Conservation (phyloP, 768 basidiomycete genomes). For the Suillus cothurnatus region DNA sequence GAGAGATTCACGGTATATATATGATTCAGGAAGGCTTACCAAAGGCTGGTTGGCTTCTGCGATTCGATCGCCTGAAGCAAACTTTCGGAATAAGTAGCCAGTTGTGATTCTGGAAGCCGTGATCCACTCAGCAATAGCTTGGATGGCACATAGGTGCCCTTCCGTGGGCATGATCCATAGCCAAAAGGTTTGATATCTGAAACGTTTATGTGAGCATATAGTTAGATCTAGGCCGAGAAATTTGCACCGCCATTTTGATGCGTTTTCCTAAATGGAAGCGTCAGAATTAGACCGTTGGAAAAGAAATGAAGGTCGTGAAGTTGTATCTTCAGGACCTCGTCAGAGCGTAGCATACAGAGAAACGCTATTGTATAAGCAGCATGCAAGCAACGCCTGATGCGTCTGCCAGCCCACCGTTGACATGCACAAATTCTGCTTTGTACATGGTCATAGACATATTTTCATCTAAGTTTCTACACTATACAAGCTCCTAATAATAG, state of each 20-base stretch:
- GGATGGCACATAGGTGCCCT: constrained; percentile 37
- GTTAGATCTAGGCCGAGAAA: not conserved
- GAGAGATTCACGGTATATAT: too few relatives aligned
- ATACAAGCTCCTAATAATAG: too few relatives aligned
- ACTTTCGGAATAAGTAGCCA: constrained; percentile 37
- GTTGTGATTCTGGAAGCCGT: constrained; percentile 16
- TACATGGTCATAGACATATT: too few relatives aligned
- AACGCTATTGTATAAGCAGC: constrained; percentile 37
- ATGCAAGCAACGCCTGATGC: constrained; percentile 27
- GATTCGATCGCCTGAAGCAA: constrained; percentile 31
- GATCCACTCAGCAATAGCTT: constrained; percentile 36
- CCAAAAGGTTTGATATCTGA: constrained; percentile 34
- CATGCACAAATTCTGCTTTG: too few relatives aligned
- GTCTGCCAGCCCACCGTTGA: constrained; percentile 36
- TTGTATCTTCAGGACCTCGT: constrained; percentile 39
- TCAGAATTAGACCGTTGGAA: constrained; percentile 18
- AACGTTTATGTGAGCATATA: too few relatives aligned
- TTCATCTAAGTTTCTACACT: too few relatives aligned
- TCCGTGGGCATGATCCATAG: constrained; percentile 28
- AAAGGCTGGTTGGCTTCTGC: constrained; percentile 23
- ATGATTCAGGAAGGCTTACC: constrained; percentile 18
- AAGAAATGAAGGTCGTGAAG: constrained; percentile 23
- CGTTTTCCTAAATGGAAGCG: constrained; percentile 30
- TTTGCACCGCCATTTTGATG: constrained; percentile 31
- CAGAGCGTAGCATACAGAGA: constrained; percentile 36